Evolutionary conservation across 257 asterid species (phyloP).

Genomic region (Forsythia viridissima): DNA sequence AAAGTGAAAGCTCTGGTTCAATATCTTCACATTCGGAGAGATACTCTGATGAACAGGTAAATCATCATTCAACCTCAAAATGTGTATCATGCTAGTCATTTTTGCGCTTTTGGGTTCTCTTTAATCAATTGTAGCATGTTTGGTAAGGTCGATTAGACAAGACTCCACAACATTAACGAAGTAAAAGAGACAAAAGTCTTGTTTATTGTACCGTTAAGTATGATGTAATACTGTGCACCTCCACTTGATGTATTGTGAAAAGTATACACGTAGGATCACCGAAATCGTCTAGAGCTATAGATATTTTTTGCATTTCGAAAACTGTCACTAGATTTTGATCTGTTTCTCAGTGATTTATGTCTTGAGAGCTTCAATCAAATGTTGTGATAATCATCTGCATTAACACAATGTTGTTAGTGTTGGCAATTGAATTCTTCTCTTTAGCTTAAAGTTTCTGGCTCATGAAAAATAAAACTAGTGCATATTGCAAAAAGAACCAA

Average conservation of each 20-base stretch:
- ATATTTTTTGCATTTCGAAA: background rate
- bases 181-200: no score
- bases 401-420: background rate
- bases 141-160: background rate
- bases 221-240: background rate
- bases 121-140: background rate
- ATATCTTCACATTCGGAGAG: slow-evolving; percentile 64
- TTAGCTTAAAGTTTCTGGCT: background rate
- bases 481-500: background rate
- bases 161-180: no score
- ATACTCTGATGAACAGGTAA: slow-evolving; percentile 71
- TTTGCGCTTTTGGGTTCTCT: background rate
- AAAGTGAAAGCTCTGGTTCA: slow-evolving; percentile 68
- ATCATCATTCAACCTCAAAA: background rate
- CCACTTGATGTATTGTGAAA: slow-evolving; percentile 5
- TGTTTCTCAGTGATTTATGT: background rate
- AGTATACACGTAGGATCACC: background rate
- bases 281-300: background rate
- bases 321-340: background rate
- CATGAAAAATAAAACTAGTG: background rate
- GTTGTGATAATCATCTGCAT: background rate
- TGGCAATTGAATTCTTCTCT: background rate
- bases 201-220: background rate
- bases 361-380: background rate
- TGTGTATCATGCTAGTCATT: background rate